Conservation (phyloP, 2,329 filamentous ascomycete genomes). For the Penicillium sp. region DNA sequence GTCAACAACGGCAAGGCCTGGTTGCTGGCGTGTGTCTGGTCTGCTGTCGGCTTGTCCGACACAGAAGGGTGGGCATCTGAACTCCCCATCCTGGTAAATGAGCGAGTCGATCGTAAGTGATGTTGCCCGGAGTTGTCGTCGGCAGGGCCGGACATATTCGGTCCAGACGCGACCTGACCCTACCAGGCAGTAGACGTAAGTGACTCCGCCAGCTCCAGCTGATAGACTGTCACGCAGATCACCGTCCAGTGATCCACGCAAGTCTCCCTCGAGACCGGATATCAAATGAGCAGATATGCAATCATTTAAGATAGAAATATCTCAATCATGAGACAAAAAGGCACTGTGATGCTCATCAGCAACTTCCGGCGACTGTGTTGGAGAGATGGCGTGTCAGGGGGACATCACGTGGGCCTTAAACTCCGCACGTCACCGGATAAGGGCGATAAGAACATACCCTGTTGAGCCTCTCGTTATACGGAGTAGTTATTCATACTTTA, state of each 20-base stretch:
- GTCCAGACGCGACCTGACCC: slow-evolving; percentile 28
- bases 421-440: slow-evolving; percentile 31
- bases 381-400: slow-evolving; percentile 16
- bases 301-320: not conserved
- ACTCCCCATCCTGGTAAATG: slow-evolving; percentile 38
- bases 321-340: not conserved
- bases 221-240: slow-evolving; percentile 34
- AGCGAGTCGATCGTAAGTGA: slow-evolving; percentile 31
- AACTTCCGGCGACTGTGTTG: not conserved
- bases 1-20: slow-evolving; percentile 24
- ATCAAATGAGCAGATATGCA: not conserved
- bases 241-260: slow-evolving; percentile 5
- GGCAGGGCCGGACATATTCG: slow-evolving; percentile 25
- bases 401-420: slow-evolving; percentile 24
- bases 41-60: slow-evolving; percentile 30
- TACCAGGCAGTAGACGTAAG: slow-evolving; percentile 26
- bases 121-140: slow-evolving; percentile 29
- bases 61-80: slow-evolving; percentile 26
- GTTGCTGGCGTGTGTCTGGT: slow-evolving; percentile 28
- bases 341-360: not conserved
- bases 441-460: not conserved
- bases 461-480: not conserved
- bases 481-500: too few relatives aligned
- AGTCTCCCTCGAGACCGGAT: not conserved
- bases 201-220: slow-evolving; percentile 28